Evolutionary conservation across 2,329 filamentous ascomycete species (phyloP).

Genomic region (Diaporthe batatas): DNA sequence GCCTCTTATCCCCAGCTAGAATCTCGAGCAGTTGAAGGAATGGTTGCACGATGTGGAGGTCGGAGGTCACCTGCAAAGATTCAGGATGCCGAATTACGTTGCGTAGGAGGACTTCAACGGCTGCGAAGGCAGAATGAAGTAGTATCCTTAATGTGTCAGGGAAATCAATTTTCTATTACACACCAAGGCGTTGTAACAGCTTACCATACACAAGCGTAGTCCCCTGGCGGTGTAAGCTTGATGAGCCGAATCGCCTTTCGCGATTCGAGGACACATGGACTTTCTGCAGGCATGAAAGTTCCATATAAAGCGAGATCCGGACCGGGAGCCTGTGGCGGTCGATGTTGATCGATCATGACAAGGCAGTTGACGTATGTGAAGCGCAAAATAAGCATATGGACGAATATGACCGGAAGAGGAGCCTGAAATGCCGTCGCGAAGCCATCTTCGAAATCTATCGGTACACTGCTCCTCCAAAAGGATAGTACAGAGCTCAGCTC

Average conservation of each 20-base stretch:
- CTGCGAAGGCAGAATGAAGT: slow-evolving; percentile 10
- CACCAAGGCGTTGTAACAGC: fast-evolving
- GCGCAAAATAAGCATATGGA: slow-evolving; percentile 1
- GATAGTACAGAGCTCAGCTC: slow-evolving; percentile 12
- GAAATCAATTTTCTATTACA: not conserved
- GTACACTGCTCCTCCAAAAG: slow-evolving; percentile 9
- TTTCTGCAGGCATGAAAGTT: not conserved
- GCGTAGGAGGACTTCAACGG: slow-evolving; percentile 5
- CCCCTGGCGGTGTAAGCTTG: not conserved
- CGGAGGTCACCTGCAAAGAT: not conserved
- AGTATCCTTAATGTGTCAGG: not conserved
- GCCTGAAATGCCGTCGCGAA: not conserved
- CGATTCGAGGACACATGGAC: slow-evolving; percentile 1
- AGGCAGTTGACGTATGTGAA: slow-evolving; percentile 11
- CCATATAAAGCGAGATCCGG: not conserved
- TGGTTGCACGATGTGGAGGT: not conserved
- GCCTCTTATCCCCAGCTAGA: slow-evolving; percentile 9
- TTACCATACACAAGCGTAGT: slow-evolving; percentile 19
- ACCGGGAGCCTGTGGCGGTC: too few relatives aligned
- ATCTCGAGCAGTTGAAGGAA: not conserved
- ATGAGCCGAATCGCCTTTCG: not conserved
- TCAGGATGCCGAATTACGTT: not conserved
- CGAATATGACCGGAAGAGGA: not conserved
- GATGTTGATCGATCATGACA: slow-evolving; percentile 1
- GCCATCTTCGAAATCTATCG: not conserved